Percentiles rank a stretch among this genome's conserved stretches.
phyloP scores from a whole-genome alignment of 805 yeast genomes.

The Nakazawaea peltata region DNA sequence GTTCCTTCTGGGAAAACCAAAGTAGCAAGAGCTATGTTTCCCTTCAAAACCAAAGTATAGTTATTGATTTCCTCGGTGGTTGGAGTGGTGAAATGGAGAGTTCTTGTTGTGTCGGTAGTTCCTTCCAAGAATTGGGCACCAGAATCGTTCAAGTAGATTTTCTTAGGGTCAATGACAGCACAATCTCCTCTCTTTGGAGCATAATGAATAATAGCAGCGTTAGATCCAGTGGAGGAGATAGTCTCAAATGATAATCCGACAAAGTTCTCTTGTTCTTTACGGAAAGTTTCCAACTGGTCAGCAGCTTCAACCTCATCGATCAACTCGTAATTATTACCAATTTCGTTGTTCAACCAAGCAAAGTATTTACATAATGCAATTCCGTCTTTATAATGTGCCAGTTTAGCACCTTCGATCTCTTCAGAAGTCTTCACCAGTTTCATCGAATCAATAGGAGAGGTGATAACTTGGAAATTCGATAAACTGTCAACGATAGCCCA shows the following conservation, averaged over 20 bases:
- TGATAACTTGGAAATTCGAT: constrained; percentile 27
- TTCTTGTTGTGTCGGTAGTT: constrained; percentile 58
- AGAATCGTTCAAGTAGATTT: constrained; percentile 48
- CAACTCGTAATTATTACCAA: constrained; percentile 31
- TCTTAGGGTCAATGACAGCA: constrained; percentile 41
- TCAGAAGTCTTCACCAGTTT: constrained; percentile 42
- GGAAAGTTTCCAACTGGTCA: constrained; percentile 44
- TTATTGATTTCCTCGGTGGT: constrained; percentile 34
- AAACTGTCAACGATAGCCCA: constrained; percentile 61
- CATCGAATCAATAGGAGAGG: constrained; percentile 50
- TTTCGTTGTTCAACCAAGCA: constrained; percentile 49
- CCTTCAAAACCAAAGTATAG: constrained; percentile 53
- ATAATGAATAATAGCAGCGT: constrained; percentile 74
- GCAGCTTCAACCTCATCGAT: constrained; percentile 64
- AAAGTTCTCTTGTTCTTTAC: constrained; percentile 43
- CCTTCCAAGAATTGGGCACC: constrained; percentile 59
- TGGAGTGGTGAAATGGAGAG: constrained; percentile 46
- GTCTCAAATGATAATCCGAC: constrained; percentile 68
- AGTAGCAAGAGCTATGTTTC: constrained; percentile 40
- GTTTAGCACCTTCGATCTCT: constrained; percentile 43
- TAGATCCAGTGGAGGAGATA: constrained; percentile 67
- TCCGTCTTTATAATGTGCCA: constrained; percentile 52
- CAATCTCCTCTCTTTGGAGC: constrained; percentile 40
- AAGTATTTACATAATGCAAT: constrained; percentile 45
- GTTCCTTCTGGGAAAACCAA: constrained; percentile 48